Conservation (phyloP, 306 rosid species). For the Hylodesmum podocarpum region DNA sequence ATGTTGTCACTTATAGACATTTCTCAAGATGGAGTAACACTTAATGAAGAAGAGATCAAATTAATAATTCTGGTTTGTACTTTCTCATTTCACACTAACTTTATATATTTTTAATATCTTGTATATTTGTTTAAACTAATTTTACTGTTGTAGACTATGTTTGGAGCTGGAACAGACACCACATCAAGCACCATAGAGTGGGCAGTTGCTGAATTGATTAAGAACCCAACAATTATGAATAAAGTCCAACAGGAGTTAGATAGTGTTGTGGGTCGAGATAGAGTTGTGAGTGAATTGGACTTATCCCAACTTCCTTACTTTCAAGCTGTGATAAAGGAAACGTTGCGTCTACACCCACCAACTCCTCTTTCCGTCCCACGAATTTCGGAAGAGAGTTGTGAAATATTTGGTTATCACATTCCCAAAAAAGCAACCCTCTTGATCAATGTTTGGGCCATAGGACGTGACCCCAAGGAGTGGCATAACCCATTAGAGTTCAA, state of each 20-base stretch:
- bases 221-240: constrained; percentile 47
- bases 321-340: constrained; percentile 79
- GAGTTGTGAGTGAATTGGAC: constrained; percentile 55
- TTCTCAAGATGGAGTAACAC: constrained; percentile 39
- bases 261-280: constrained; percentile 52
- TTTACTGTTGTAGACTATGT: constrained; percentile 49
- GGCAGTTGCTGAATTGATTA: constrained; percentile 66
- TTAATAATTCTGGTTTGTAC: constrained; percentile 64
- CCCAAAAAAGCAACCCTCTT: constrained; percentile 74
- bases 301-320: constrained; percentile 52
- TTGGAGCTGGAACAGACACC: constrained; percentile 75
- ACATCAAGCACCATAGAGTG: constrained; percentile 84
- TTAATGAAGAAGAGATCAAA: constrained; percentile 68
- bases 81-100: too few relatives aligned
- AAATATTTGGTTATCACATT: constrained; percentile 58
- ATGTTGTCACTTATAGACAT: constrained; percentile 51
- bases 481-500: constrained; percentile 50
- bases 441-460: constrained; percentile 83
- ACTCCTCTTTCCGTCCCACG: constrained; percentile 85
- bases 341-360: constrained; percentile 85
- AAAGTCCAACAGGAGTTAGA: constrained; percentile 62
- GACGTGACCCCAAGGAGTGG: constrained; percentile 72
- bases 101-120: too few relatives aligned
- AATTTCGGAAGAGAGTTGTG: constrained; percentile 48
- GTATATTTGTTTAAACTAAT: too few relatives aligned